A percentile compares a stretch with the other conserved stretches of the same genome.
Evolutionary conservation across 768 basidiomycete genomes (phyloP).

Genomic region (Leccinum variicolor): DNA sequence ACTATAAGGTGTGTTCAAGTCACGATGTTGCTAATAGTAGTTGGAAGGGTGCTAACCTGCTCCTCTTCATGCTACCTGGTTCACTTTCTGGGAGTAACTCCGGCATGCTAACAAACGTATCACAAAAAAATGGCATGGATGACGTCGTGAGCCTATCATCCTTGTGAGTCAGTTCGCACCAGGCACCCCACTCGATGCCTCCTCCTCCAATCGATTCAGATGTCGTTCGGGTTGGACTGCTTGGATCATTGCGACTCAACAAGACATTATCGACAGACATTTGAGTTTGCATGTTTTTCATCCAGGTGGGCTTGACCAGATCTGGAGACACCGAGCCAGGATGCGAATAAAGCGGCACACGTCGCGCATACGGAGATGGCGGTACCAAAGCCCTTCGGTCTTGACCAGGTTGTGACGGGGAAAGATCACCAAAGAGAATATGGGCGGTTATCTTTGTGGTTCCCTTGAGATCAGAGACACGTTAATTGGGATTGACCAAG

Average conservation of each 20-base stretch:
- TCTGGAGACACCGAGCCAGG: constrained; percentile 39
- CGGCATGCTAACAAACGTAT: constrained; percentile 47
- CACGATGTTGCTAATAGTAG: not conserved
- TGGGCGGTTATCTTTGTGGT: constrained; percentile 48
- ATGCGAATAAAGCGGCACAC: constrained; percentile 53
- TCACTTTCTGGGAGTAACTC: constrained; percentile 46
- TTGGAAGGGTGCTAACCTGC: constrained; percentile 11
- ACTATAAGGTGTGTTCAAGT: constrained; percentile 26
- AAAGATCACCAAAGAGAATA: constrained; percentile 52
- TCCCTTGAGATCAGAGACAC: constrained; percentile 31
- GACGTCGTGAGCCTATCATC: constrained; percentile 47
- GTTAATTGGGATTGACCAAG: not conserved
- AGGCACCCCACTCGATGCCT: constrained; percentile 56
- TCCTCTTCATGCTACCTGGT: constrained; percentile 25
- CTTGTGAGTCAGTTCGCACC: constrained; percentile 43
- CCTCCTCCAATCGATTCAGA: constrained; percentile 46
- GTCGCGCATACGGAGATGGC: constrained; percentile 56
- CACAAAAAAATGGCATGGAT: constrained; percentile 54
- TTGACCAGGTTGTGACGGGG: constrained; percentile 24
- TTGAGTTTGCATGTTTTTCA: constrained; percentile 33
- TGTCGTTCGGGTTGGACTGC: constrained; percentile 37
- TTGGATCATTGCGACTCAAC: constrained; percentile 35
- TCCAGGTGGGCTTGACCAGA: constrained; percentile 30
- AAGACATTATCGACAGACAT: constrained; percentile 43
- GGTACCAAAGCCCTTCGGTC: constrained; percentile 35